A percentile compares a stretch with the other conserved stretches of the same genome.
Evolutionary conservation across 106 monocot species (phyloP).

Genomic region (Allium fistulosum): DNA sequence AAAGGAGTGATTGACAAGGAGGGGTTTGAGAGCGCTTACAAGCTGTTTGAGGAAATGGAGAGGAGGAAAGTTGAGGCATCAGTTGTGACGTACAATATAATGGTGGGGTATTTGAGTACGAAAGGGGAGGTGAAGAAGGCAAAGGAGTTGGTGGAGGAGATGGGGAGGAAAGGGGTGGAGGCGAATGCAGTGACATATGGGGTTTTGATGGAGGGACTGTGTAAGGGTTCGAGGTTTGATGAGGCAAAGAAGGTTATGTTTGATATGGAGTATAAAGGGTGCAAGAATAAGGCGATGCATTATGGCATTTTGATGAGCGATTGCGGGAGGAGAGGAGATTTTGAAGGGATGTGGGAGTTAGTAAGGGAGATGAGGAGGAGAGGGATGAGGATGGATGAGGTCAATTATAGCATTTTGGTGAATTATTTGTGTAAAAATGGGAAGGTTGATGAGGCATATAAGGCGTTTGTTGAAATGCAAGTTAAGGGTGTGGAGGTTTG

Average conservation of each 20-base stretch:
- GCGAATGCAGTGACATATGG: constrained; percentile 79
- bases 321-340: constrained; percentile 39
- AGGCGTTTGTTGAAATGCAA: constrained; percentile 83
- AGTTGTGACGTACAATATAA: constrained; percentile 68
- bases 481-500: constrained; percentile 36
- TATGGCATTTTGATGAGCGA: constrained; percentile 84
- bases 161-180: constrained; percentile 30
- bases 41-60: constrained; percentile 76
- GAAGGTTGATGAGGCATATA: constrained; percentile 63
- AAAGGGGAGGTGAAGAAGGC: constrained; percentile 27
- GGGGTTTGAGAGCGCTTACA: constrained; percentile 25
- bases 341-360: constrained; percentile 44
- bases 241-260: constrained; percentile 83
- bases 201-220: constrained; percentile 74
- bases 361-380: constrained; percentile 65
- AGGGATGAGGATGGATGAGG: constrained; percentile 40
- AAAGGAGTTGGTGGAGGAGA: constrained; percentile 51
- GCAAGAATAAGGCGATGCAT: constrained; percentile 42
- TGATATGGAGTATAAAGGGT: constrained; percentile 91
- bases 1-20: constrained; percentile 27
- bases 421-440: constrained; percentile 44
- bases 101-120: constrained; percentile 41
- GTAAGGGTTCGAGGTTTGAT: constrained; percentile 33
- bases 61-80: constrained; percentile 36
- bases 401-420: constrained; percentile 59